A percentile compares a stretch with the other conserved stretches of the same genome.
Conservation (phyloP, 352 stramenopile species). For the Phytophthora tentaculata region DNA sequence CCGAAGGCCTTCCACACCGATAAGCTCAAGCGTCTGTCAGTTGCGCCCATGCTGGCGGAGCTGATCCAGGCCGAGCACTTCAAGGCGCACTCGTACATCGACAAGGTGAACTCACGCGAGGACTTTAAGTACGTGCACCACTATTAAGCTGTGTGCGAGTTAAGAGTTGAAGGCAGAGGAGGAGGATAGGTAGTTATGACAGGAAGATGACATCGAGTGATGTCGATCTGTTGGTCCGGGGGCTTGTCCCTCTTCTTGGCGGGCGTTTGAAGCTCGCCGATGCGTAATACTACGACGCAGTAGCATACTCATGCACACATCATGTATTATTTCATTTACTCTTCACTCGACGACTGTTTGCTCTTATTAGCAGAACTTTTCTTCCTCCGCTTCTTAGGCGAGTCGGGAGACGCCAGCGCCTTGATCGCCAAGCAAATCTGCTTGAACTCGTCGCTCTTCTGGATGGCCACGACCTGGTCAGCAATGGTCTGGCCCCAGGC, state of each 20-base stretch:
- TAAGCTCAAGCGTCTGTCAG: slow-evolving; percentile 90
- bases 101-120: slow-evolving; percentile 82
- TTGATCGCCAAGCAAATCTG: slow-evolving; percentile 53
- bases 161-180: slow-evolving; percentile 11
- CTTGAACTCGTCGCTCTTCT: slow-evolving; percentile 63
- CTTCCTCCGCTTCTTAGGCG: slow-evolving; percentile 34
- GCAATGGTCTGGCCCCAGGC: slow-evolving; percentile 56
- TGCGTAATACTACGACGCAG: slow-evolving; percentile 21
- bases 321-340: slow-evolving; percentile 43
- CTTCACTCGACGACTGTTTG: slow-evolving; percentile 37
- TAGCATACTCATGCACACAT: slow-evolving; percentile 32
- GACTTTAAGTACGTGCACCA: slow-evolving; percentile 90
- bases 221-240: slow-evolving; percentile 23
- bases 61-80: slow-evolving; percentile 93
- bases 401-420: slow-evolving; percentile 24
- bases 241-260: slow-evolving; percentile 10
- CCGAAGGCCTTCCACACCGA: slow-evolving; percentile 65
- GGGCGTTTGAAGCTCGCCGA: slow-evolving; percentile 21
- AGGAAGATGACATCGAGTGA: slow-evolving; percentile 21
- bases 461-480: slow-evolving; percentile 50
- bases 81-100: slow-evolving; percentile 91
- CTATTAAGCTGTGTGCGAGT: slow-evolving; percentile 52
- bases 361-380: slow-evolving; percentile 19
- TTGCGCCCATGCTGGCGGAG: slow-evolving; percentile 90
- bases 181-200: slow-evolving; percentile 28